These are phyloP conservation scores for Syzygium jambos DNA, from an alignment of 345 rosid genomes.

Conservation along the genomic window DNA sequence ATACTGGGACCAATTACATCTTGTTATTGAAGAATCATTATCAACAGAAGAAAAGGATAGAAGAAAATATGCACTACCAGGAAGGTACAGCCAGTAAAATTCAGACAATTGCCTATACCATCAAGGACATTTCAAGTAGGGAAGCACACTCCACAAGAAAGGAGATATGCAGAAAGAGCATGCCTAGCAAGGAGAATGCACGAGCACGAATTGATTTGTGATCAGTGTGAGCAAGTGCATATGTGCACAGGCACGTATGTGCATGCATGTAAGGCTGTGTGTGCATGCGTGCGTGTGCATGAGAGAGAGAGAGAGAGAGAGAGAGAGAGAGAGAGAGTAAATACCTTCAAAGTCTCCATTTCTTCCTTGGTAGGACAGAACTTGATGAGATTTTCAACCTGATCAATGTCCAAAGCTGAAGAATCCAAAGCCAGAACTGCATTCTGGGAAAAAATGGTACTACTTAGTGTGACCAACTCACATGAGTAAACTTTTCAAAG, in stretches of 20 bases:
- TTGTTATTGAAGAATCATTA: neutral
- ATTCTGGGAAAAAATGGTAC: constrained; percentile 33
- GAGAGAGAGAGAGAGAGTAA: neutral
- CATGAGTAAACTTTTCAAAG: neutral
- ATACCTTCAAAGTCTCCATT: constrained; percentile 80
- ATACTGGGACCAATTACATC: neutral
- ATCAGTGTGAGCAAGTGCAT: neutral
- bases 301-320: neutral
- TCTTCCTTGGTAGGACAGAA: constrained; percentile 98
- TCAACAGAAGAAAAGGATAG: neutral
- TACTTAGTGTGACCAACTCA: neutral
- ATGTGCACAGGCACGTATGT: neutral
- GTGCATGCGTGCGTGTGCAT: too few relatives aligned
- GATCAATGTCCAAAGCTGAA: constrained; percentile 78
- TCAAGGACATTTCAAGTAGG: neutral
- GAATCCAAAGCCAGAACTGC: constrained; percentile 94
- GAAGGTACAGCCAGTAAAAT: neutral
- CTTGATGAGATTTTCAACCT: constrained; percentile 96
- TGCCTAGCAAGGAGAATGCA: neutral
- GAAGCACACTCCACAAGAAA: neutral
- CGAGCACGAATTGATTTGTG: neutral
- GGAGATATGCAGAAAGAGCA: neutral
- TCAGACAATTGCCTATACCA: neutral
- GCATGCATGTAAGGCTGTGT: neutral
- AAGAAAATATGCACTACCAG: neutral